A percentile compares a stretch with the other conserved stretches of the same genome.
Conservation (phyloP, 2,329 filamentous ascomycete genomes). For the Graphiopsis chlorocephala region DNA sequence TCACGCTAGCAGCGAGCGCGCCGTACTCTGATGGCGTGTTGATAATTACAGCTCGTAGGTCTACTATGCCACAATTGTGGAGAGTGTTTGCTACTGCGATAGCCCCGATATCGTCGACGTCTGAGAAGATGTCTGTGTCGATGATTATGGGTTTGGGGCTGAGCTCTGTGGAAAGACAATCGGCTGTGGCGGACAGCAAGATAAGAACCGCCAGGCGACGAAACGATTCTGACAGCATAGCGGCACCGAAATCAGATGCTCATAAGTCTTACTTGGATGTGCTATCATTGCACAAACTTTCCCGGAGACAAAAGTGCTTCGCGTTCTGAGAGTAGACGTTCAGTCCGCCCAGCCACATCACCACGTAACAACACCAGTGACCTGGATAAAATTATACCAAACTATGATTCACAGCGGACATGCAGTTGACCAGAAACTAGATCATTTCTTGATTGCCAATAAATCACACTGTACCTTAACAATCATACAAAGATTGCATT, state of each 20-base stretch:
- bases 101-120: slow-evolving; percentile 26
- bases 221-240: background rate
- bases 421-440: background rate
- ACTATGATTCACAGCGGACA: background rate
- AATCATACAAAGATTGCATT: too few species aligned
- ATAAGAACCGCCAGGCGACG: background rate
- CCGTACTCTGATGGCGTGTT: slow-evolving; percentile 24
- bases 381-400: background rate
- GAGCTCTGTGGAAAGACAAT: background rate
- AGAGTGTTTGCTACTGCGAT: slow-evolving; percentile 24
- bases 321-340: background rate
- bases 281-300: background rate
- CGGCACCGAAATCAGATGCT: background rate
- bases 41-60: slow-evolving; percentile 22
- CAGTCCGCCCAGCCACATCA: background rate
- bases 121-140: slow-evolving; percentile 24
- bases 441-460: background rate
- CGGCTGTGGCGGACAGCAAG: background rate
- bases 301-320: background rate
- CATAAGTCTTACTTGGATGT: background rate
- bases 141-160: slow-evolving; percentile 47
- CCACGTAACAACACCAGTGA: too few species aligned
- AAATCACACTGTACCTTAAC: too few species aligned
- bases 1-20: slow-evolving; percentile 20
- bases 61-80: slow-evolving; percentile 22